Evolutionary conservation across 768 basidiomycete genomes (phyloP), one percentile per base, ranked within the genome.

Genomic region (Tricholoma flavovirens): DNA sequence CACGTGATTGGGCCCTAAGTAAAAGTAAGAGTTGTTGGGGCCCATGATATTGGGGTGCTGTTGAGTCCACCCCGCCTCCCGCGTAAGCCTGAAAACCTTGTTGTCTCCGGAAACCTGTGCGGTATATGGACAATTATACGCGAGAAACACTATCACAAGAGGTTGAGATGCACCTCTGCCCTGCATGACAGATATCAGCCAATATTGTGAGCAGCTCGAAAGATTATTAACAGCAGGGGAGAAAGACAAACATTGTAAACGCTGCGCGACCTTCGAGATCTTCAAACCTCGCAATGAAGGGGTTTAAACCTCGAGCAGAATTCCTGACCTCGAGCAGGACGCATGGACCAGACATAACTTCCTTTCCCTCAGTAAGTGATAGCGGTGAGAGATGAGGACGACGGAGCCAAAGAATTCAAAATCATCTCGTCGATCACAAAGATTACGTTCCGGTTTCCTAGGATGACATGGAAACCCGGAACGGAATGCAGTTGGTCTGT

Each of bases 11-110:
- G 89, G 87, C 1, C 89, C 89, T 56, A 91, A 83, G 64, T 88
- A 90, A 58, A 90, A 80, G 66, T 78, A 88, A 5, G 89, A 83
- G 38, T 81, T 86, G 57, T 77, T 81, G n/a, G 89, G 89, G n/a
- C 89, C 89, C 83, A 89, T 85, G 59, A 90, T 83, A 48, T 73
- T 77, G 21, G 82, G 80, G 64, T 88, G 83, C 54, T 82, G 83
- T 62, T 83, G 77, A 21, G 81, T 74, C 88, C 89, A 90, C 19
- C 72, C 75, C 0, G 75, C 67, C 63, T 90, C 86, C 15, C 89
- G 82, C 38, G 78, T 76, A 53, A 90, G 71, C 59, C 83, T 78
- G 57, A 88, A 75, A 57, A 90, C 76, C 24, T 78, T 69, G 68
- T 87, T 49, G 46, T 49, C 46, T 17, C 46, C 46, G 9, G 46